phyloP scores from a whole-genome alignment of 1,139 yeast genomes.

The Pichia kudriavzevii region DNA sequence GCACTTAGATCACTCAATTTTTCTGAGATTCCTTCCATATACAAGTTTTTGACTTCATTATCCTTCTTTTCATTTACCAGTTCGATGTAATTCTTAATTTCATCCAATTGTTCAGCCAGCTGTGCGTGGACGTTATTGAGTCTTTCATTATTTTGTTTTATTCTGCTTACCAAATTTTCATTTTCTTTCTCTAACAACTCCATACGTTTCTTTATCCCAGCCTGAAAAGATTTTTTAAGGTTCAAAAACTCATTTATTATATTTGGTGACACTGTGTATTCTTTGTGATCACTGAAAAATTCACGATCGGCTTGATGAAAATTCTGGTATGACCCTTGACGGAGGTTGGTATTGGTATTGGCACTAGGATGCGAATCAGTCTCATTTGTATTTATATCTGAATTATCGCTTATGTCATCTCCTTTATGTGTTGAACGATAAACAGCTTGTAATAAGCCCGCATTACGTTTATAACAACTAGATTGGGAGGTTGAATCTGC shows the following conservation, averaged over 20 bases:
- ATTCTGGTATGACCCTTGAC: too few relatives aligned
- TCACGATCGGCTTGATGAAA: slow-evolving; percentile 1
- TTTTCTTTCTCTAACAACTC: slow-evolving; percentile 21
- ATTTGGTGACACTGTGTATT: slow-evolving; percentile 10
- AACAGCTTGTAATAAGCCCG: too few relatives aligned
- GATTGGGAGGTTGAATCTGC: too few relatives aligned
- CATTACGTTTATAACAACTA: too few relatives aligned
- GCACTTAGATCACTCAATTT: slow-evolving; percentile 22
- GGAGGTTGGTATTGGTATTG: slow-evolving; percentile 1
- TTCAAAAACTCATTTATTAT: slow-evolving; percentile 10
- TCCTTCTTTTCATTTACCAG: slow-evolving; percentile 16
- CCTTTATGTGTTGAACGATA: too few relatives aligned
- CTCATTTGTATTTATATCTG: neutral
- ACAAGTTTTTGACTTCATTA: slow-evolving; percentile 14
- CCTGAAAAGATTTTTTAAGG: slow-evolving; percentile 17
- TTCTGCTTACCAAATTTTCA: slow-evolving; percentile 15
- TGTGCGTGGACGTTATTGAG: slow-evolving; percentile 17
- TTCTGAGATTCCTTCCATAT: slow-evolving; percentile 19
- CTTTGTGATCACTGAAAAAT: slow-evolving; percentile 2
- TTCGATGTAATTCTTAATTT: slow-evolving; percentile 15
- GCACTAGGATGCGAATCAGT: neutral
- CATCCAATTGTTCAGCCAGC: slow-evolving; percentile 14
- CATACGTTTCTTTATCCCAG: slow-evolving; percentile 19
- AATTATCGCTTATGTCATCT: too few relatives aligned
- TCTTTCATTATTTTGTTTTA: slow-evolving; percentile 15